Evolutionary conservation across 2,329 filamentous ascomycete species (phyloP), one percentile per base, ranked within the genome.

Genomic region (Decorospora gaudefroyi): DNA sequence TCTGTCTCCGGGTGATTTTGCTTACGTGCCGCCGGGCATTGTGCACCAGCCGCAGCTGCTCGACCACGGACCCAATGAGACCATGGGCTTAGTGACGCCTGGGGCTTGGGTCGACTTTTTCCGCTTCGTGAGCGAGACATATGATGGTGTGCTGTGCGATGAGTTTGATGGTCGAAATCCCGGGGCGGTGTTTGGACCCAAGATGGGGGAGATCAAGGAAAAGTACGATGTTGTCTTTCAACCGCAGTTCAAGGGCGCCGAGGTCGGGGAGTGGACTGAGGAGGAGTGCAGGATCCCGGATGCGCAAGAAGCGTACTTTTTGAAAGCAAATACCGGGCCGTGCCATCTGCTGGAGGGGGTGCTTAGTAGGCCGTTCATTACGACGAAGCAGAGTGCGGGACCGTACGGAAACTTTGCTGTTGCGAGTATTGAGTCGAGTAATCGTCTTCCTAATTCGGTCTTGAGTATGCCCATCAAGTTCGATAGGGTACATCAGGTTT

Each of bases 101-200:
- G 55, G 55, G 4, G 46, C 53, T 6, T 59, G 53, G 55, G 51
- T 59, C 3, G 53, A 59, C 22, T 59, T 59, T 38, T 59, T 59
- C 38, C 51, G 53, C 1, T 53, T 55, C 16, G 51, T 59, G 4
- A 30, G 44, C 2, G 53, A 59, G 12, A 40, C 38, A 2, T 59
- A 59, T 26, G 45, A 50, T 10, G 55, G 55, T 29, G 47, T 59
- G n/a, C 26, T 59, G 4, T 52, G 33, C 3, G 39, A 56, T 10
- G 55, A 59, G 27, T 47, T 46, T 22, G 55, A 59, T 30, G 15
- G 32, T 9, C 40, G 55, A 9, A 49, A 51, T 16, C 37, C 51
- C 1, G 33, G 45, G 1, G 39, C 48, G 5, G 42, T 49, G 1
- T 45, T 59, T 23, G 49, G 49, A 6, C 51, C 51, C 6, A 57